Evolutionary conservation across 345 rosid genomes (phyloP).

Genomic region (Eucalyptus leucophloia): DNA sequence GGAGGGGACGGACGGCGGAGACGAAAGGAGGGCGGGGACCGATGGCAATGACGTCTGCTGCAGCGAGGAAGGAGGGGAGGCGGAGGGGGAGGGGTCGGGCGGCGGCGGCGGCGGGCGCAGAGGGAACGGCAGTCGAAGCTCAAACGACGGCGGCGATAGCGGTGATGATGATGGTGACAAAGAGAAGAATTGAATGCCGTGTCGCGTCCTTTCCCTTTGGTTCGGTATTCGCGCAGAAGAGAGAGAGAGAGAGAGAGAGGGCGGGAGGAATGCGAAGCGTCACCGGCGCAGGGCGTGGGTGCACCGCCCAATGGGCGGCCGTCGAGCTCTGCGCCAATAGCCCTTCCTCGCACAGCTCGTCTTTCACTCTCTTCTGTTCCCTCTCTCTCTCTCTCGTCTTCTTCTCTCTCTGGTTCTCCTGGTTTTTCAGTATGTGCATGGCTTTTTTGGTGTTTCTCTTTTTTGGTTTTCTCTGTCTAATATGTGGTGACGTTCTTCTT

Average conservation of each 20-base stretch:
- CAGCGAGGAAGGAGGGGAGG: background rate
- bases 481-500: background rate
- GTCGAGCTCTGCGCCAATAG: background rate
- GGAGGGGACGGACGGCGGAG: background rate
- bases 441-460: background rate
- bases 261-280: background rate
- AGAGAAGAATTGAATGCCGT: background rate
- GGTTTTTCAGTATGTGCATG: background rate
- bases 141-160: slow-evolving; percentile 25
- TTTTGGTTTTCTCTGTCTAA: background rate
- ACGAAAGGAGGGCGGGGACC: background rate
- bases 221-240: background rate
- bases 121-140: background rate
- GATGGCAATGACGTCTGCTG: background rate
- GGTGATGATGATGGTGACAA: slow-evolving; percentile 7
- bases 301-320: background rate
- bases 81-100: background rate
- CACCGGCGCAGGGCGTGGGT: background rate
- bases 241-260: background rate
- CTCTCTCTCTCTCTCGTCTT: background rate
- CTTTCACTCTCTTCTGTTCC: background rate
- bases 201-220: background rate
- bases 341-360: background rate
- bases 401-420: background rate
- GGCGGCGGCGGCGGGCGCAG: background rate